Evolutionary conservation across 2,329 filamentous ascomycete species (phyloP).

Genomic region (Aureobasidium lini): DNA sequence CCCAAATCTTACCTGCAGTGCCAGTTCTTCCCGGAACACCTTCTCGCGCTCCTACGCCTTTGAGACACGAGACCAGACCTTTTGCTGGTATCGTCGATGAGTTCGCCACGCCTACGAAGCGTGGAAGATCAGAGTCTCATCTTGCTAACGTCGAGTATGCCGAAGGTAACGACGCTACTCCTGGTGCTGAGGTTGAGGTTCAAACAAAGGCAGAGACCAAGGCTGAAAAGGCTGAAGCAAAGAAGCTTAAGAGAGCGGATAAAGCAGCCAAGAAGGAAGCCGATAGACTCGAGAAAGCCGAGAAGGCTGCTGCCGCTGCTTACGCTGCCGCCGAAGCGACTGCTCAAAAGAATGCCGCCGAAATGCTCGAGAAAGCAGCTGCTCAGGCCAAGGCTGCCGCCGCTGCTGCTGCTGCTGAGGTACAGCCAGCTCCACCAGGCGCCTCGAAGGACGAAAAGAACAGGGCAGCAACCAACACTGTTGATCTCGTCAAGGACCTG

Average conservation of each 20-base stretch:
- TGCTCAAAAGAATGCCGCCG: constrained; percentile 1
- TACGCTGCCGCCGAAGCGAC: not conserved
- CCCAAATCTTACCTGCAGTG: constrained; percentile 31
- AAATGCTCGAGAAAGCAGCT: constrained; percentile 1
- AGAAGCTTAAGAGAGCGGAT: constrained; percentile 19
- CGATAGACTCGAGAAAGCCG: constrained; percentile 2
- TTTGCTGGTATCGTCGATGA: not conserved
- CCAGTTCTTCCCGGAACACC: constrained; percentile 35
- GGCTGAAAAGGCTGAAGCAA: constrained; percentile 11
- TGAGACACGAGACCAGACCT: constrained; percentile 15
- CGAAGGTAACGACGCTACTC: not conserved
- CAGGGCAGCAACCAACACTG: not conserved
- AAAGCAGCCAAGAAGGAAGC: constrained; percentile 6
- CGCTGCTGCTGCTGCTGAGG: not conserved
- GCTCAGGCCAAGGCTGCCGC: constrained; percentile 15
- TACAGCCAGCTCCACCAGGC: constrained; percentile 14
- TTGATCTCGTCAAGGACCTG: constrained; percentile 4
- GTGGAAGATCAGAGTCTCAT: constrained; percentile 6
- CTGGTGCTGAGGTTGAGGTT: not conserved
- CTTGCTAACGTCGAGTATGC: constrained; percentile 6
- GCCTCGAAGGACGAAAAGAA: constrained; percentile 7
- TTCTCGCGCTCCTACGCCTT: constrained; percentile 25
- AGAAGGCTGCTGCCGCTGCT: constrained; percentile 6
- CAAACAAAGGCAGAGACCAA: not conserved
- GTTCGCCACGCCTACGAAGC: constrained; percentile 6